A percentile compares a stretch with the other conserved stretches of the same genome.
These are phyloP conservation scores for Trichoderma parareesei DNA, from an alignment of 495 filamentous ascomycete genomes.

Conservation along the genomic window DNA sequence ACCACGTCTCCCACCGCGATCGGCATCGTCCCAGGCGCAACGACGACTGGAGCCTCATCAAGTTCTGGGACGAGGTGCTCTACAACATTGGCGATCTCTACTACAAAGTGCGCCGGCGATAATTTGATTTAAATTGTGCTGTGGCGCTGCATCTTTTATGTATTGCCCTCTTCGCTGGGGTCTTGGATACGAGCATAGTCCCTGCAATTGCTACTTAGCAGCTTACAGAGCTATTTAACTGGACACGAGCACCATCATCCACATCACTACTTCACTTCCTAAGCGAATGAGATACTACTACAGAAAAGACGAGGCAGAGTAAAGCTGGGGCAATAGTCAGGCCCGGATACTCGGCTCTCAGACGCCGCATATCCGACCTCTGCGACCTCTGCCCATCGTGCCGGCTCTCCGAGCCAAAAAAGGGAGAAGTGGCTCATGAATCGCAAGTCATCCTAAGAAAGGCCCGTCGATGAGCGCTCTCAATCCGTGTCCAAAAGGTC, in stretches of 20 bases:
- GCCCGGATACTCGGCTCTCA: conserved; percentile 1
- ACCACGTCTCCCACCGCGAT: not conserved
- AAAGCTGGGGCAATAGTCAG: not conserved
- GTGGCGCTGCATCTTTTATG: not conserved
- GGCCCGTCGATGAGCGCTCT: no score
- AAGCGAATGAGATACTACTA: not conserved
- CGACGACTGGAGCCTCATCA: not conserved
- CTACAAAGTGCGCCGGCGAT: conserved; percentile 3
- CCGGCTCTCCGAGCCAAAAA: not conserved
- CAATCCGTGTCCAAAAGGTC: no score
- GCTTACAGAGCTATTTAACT: no score
- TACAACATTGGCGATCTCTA: conserved; percentile 1
- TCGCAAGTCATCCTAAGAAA: not conserved
- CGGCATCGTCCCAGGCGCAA: not conserved
- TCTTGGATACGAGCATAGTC: not conserved
- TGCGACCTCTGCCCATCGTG: not conserved
- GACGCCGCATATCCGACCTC: not conserved
- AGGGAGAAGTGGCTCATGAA: not conserved
- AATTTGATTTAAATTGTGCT: not conserved
- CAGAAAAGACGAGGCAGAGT: not conserved
- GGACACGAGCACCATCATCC: not conserved
- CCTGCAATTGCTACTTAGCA: no score
- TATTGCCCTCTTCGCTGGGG: not conserved
- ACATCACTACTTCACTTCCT: not conserved
- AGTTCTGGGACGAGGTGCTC: conserved; percentile 7